A percentile compares a stretch with the other conserved stretches of the same genome.
Conservation (phyloP, 148 eudicot species). For the Diospyros kaki region DNA sequence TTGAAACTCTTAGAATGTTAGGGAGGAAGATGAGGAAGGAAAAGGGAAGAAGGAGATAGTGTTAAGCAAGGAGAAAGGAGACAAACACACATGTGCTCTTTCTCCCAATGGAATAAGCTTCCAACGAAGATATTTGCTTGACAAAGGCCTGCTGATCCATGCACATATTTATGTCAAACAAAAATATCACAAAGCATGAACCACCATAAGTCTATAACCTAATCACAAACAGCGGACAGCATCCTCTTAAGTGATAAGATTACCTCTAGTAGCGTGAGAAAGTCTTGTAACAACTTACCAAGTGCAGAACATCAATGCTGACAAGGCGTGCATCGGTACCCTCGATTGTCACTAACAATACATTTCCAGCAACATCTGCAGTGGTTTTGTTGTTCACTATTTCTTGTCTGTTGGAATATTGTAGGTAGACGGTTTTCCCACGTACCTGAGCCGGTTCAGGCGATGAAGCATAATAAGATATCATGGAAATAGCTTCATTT, state of each 20-base stretch:
- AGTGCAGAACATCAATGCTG: conserved; percentile 93
- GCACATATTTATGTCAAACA: conserved; percentile 75
- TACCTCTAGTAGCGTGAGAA: conserved; percentile 23
- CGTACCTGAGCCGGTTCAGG: conserved; percentile 98
- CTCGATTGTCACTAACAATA: conserved; percentile 91
- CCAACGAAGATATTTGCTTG: conserved; percentile 97
- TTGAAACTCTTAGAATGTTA: conserved; percentile 40
- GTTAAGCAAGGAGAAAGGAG: conserved; percentile 97
- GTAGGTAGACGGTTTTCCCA: conserved; percentile 95
- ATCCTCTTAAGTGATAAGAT: conserved; percentile 31
- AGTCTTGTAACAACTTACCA: conserved; percentile 60
- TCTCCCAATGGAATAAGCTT: conserved; percentile 96
- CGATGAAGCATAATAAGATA: conserved; percentile 95
- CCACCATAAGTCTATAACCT: conserved; percentile 33
- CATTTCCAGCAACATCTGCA: conserved; percentile 94
- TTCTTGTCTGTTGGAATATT: conserved; percentile 97
- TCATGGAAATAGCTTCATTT: conserved; percentile 97
- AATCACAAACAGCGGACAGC: conserved; percentile 34
- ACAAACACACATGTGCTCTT: conserved; percentile 99
- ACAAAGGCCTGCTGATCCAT: conserved; percentile 96
- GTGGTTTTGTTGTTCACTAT: conserved; percentile 97
- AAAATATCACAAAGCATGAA: conserved; percentile 52
- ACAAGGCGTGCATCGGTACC: conserved; percentile 97
- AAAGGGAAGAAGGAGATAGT: conserved; percentile 78
- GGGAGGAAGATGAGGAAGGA: conserved; percentile 65